Base-by-base conservation (phyloP, 371 early-diverging fungal species). In the Mortierella sp. region DNA sequence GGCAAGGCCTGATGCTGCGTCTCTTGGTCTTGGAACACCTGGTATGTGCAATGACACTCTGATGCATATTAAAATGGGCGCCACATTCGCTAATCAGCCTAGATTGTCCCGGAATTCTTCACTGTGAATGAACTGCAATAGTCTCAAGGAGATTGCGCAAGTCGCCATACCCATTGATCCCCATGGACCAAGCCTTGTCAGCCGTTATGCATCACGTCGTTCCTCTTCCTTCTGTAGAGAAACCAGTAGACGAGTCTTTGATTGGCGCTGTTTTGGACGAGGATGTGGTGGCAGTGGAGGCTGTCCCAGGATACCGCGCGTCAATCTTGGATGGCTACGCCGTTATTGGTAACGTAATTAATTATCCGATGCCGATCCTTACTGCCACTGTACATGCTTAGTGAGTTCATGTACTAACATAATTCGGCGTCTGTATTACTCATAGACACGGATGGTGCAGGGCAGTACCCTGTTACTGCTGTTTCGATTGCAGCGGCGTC, bases 311-410 rank as follows among this genome's bases (percentile, higher is more conserved):
- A 5, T 97, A 95, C 77, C 91, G 94, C 0, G 98, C 98, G 6
- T 95, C 97, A 0, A 92, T 96, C 28, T 94, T 98, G 28, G 98
- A 98, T 88, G 98, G 98, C 3, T 98, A 98, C 88, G 97, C 98
- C 10, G 95, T 98, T 31, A 85, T 93, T 78, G 91, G 95, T 94
- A 93, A 59, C 59, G 59, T 31, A 74, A 59, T 43, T 28, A 59
- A 73, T 37, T 43, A 14, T 24, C 14, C 1, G 19, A 1, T 13
- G 40, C 5, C 14, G 28, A 43, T 13, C n/a, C 26, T 54, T 46
- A 13, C 48, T 46, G 48, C 26, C 26, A 40, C 43, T 40, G 43
- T 4, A 40, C 6, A 40, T 37, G 9, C 0, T 59, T 54, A 8
- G 8, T 64, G 37, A 64, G 31, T 14, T 59, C 59, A 37, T 8